Percentiles rank a stretch among this genome's conserved stretches.
These are phyloP conservation scores for Podila clonocystis DNA, from an alignment of 192 early-diverging fungal species.

Conservation along the genomic window DNA sequence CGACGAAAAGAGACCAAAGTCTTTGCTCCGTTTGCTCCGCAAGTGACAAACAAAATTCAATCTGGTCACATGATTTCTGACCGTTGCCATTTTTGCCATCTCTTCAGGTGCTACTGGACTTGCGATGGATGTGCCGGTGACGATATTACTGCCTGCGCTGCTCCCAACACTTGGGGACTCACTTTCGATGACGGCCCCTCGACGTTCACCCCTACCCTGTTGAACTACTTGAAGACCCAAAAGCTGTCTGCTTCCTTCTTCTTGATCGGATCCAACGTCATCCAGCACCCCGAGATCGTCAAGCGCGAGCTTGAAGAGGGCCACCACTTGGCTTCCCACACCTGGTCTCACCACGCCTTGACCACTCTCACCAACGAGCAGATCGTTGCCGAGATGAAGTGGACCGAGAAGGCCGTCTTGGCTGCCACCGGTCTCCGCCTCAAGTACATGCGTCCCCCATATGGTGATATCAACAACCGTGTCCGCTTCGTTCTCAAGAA, in stretches of 20 bases:
- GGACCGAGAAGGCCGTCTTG: constrained; percentile 70
- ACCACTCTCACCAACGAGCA: constrained; percentile 56
- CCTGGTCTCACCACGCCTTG: constrained; percentile 71
- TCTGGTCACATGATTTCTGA: too few species aligned
- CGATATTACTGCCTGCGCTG: constrained; percentile 57
- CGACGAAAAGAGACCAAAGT: too few species aligned
- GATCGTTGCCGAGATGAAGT: constrained; percentile 73
- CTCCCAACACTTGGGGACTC: constrained; percentile 62
- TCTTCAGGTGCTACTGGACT: constrained; percentile 54
- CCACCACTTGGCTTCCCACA: constrained; percentile 70
- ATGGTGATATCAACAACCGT: constrained; percentile 79
- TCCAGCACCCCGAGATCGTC: constrained; percentile 54
- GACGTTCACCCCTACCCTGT: constrained; percentile 49
- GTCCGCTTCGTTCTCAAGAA: constrained; percentile 72
- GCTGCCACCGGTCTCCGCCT: constrained; percentile 62
- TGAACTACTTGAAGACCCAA: constrained; percentile 54
- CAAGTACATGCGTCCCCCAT: constrained; percentile 71
- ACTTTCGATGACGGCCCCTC: constrained; percentile 68
- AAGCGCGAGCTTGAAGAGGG: constrained; percentile 53
- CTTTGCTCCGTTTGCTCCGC: too few species aligned
- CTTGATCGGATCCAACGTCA: constrained; percentile 61
- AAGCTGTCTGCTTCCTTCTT: constrained; percentile 65
- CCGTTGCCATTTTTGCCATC: not conserved
- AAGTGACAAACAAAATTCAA: too few species aligned
- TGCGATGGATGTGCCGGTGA: constrained; percentile 53